Evolutionary conservation across 2,329 filamentous ascomycete species (phyloP), one percentile per base, ranked within the genome.

Genomic region (Dryadomyces sulphureus): DNA sequence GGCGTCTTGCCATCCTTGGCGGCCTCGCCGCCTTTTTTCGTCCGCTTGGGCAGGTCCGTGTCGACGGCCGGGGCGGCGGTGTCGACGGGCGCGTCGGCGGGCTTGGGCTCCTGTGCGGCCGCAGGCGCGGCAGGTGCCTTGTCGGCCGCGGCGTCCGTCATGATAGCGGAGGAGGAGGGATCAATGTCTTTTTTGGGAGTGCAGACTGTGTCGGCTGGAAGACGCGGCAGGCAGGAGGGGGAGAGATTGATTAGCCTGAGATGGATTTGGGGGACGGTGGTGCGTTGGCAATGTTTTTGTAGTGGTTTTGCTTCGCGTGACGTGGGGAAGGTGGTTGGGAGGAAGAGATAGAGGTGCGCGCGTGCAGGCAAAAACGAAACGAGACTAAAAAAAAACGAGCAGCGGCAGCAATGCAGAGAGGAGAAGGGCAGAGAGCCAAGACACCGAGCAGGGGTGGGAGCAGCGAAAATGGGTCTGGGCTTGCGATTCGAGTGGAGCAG

Each of bases 241-340:
- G 16, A 34, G 25, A 38, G 16, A 42, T 42, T 9, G 20, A 25
- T 9, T 9, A n/a, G 30, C 9, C 3, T 36, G n/a, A 32, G 19
- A 43, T 36, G 41, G 21, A 43, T 21, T 34, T 22, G 27, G 27
- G 16, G n/a, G 30, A 43, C 27, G 9, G 45, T 38, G 43, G 34
- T 39, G 32, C 21, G 24, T 34, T 36, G 42, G 22, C n/a, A 43
- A 24, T 17, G 38, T 17, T 17, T 39, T 41, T 30, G 22, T 14
- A 19, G 25, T 17, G 9, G 25, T 34, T 20, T 39, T 45, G 46
- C 45, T 52, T 50, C 49, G 49, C 49, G 50, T 51, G 50, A 49
- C 47, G 51, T 51, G 51, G 51, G 49, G 45, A 25, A 34, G n/a
- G 25, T 30, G 24, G 40, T 20, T 20, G 27, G 25, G 8, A 22